Conservation (phyloP, 805 yeast genomes). For the Myxozyma kluyveri region DNA sequence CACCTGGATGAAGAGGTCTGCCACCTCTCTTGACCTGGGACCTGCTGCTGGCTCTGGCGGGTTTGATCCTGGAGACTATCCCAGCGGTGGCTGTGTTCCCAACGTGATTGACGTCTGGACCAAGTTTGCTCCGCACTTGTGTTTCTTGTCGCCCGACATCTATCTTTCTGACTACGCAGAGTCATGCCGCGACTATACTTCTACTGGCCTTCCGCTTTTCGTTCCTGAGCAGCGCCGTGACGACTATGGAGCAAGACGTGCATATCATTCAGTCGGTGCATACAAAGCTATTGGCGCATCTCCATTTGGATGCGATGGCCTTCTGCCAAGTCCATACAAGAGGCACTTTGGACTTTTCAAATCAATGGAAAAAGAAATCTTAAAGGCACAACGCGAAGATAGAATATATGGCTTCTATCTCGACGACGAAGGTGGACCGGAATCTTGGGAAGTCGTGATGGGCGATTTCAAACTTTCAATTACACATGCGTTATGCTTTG, state of each 20-base stretch:
- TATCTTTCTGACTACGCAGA: constrained; percentile 21
- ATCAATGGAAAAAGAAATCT: constrained; percentile 2
- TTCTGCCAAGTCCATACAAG: constrained; percentile 8
- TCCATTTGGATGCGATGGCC: constrained; percentile 28
- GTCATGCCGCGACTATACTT: constrained; percentile 14
- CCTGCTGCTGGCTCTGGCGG: constrained; percentile 21
- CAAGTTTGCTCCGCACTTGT: constrained; percentile 6
- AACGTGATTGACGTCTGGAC: constrained; percentile 26
- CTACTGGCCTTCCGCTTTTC: constrained; percentile 16
- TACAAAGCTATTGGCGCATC: constrained; percentile 23
- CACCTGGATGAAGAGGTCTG: constrained; percentile 18
- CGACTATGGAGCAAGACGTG: constrained; percentile 26
- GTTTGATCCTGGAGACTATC: constrained; percentile 26
- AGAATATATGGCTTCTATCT: constrained; percentile 23
- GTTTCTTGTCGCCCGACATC: constrained; percentile 25
- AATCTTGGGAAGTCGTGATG: constrained; percentile 6
- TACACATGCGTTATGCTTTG: constrained; percentile 16
- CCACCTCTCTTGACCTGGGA: constrained; percentile 3
- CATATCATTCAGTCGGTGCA: constrained; percentile 19
- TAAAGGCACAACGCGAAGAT: constrained; percentile 13
- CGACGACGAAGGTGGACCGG: constrained; percentile 15
- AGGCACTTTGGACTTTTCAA: constrained; percentile 20
- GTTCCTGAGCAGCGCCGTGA: constrained; percentile 30
- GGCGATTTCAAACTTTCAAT: constrained; percentile 9
- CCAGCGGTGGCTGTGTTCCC: constrained; percentile 26